Evolutionary conservation across 495 filamentous ascomycete species (phyloP), one percentile per base, ranked within the genome.

Genomic region (Ramalina intermedia): DNA sequence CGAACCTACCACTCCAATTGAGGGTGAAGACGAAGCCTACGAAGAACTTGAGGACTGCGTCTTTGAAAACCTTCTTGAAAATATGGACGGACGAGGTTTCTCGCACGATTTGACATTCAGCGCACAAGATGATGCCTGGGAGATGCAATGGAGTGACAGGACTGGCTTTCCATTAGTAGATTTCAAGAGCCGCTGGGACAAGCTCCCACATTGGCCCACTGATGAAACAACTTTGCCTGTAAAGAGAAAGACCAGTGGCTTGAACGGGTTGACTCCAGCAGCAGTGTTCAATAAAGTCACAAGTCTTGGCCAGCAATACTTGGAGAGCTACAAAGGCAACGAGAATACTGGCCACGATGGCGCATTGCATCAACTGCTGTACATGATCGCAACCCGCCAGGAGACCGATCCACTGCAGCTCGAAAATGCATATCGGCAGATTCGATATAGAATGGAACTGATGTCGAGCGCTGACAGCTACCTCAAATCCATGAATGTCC

Each of bases 71-170:
- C 47, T 58, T 21, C 24, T 58, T 26, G 48, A 50, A 24, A 44
- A 51, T 44, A 36, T 55, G n/a, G 52, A 54, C 50, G 45, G 48
- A 20, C 46, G 33, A 43, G 53, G 54, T 40, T 12, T 42, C 17
- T 29, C 46, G 37, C 58, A 63, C 44, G 49, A 42, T 1, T 45
- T 61, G 37, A 51, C 54, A 13, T 61, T 59, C 44, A 37, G 49
- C 26, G 53, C 52, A n/a, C 47, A 61, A 47, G 55, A 60, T 26
- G 60, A 62, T 48, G 37, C 49, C 36, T 62, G 60, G 60, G 40
- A 21, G 21, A 43, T 46, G 46, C 42, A 46, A 39, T 60, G 58
- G 55, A 24, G 49, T 16, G 38, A 53, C 29, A 53, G 29, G 56
- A 56, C 53, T 26, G 58, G 58, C 41, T 47, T 61, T 43, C 58